Evolutionary conservation across 148 eudicot genomes (phyloP).

Genomic region (Bassia scoparia): DNA sequence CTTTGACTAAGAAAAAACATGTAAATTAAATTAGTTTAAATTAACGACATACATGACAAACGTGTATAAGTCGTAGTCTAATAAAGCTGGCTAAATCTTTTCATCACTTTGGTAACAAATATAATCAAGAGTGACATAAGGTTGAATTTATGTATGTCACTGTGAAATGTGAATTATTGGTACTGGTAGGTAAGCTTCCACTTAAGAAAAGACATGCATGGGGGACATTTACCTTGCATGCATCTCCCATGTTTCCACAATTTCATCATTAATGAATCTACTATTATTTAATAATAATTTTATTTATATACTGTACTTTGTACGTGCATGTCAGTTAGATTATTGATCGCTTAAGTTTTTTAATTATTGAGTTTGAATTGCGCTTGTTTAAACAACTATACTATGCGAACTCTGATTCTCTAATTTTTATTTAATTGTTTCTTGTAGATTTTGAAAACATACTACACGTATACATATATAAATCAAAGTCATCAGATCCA

Average conservation of each 20-base stretch:
- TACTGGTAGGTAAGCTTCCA: slow-evolving; percentile 20
- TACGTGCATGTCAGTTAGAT: too few relatives aligned
- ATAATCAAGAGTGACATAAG: not conserved
- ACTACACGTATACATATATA: too few relatives aligned
- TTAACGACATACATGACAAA: not conserved
- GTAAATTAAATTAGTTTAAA: too few relatives aligned
- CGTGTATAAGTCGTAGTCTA: slow-evolving; percentile 4
- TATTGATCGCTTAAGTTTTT: too few relatives aligned
- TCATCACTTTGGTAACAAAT: not conserved
- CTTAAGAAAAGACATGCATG: slow-evolving; percentile 10
- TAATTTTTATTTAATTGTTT: too few relatives aligned
- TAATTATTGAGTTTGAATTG: too few relatives aligned
- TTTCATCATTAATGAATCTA: not conserved
- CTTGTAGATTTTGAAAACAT: too few relatives aligned
- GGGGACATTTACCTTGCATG: not conserved
- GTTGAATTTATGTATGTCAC: not conserved
- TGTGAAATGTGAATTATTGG: not conserved
- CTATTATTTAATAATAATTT: too few relatives aligned
- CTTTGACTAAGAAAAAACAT: not conserved
- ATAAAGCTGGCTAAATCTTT: not conserved
- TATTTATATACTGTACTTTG: too few relatives aligned
- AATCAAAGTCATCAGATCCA: too few relatives aligned
- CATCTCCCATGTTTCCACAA: slow-evolving; percentile 8
- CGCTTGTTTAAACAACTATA: too few relatives aligned
- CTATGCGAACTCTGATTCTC: too few relatives aligned